These are phyloP conservation scores for Leucosporidium scottii DNA, from an alignment of 768 basidiomycete species.

Conservation along the genomic window DNA sequence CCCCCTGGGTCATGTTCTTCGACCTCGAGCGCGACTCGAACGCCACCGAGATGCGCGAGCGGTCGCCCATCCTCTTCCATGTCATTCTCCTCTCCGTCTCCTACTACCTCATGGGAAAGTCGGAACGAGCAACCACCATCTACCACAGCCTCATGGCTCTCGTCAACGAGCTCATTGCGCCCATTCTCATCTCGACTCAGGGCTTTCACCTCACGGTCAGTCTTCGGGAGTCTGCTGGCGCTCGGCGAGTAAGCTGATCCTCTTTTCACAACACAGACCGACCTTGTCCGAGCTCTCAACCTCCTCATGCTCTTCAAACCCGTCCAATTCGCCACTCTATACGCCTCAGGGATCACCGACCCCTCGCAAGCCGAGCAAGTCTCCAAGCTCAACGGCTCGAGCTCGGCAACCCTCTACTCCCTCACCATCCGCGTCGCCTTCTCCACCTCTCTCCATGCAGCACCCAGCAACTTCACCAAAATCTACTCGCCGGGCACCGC, in stretches of 20 bases:
- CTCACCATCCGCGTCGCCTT: background rate
- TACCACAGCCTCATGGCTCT: constrained; percentile 1
- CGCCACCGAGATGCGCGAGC: background rate
- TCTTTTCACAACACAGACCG: background rate
- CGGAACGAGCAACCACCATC: background rate
- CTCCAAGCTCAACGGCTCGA: constrained; percentile 2
- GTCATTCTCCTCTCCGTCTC: constrained; percentile 6
- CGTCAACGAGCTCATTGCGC: constrained; percentile 8
- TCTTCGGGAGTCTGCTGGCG: too few relatives aligned
- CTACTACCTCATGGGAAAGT: background rate
- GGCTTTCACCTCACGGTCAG: background rate
- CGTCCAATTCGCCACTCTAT: constrained; percentile 4
- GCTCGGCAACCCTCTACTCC: background rate
- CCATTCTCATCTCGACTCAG: background rate
- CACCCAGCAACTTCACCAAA: background rate
- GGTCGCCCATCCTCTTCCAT: constrained; percentile 22
- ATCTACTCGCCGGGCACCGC: background rate
- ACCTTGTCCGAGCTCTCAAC: background rate
- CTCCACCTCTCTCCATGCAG: background rate
- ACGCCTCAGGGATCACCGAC: background rate
- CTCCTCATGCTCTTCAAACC: constrained; percentile 2
- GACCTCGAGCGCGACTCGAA: background rate
- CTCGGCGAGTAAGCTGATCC: too few relatives aligned
- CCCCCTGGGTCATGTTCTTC: background rate
- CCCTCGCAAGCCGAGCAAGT: background rate